Percentiles rank a stretch among this genome's conserved stretches.
Conservation (phyloP, 352 stramenopile genomes). For the Phytophthora boehmeriae region DNA sequence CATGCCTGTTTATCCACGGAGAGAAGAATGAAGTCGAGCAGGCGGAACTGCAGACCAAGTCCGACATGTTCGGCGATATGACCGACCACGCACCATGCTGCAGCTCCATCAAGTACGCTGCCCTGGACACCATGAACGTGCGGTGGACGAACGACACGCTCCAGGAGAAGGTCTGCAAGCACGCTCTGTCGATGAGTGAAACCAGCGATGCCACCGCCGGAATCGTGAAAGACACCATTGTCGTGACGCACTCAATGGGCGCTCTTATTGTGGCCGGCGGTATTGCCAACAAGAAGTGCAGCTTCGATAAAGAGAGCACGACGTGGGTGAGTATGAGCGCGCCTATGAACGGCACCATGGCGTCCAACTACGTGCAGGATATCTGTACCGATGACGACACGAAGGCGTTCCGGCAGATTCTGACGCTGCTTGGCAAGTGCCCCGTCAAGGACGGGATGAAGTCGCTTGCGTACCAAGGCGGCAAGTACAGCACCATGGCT, state of each 20-base stretch:
- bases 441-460: slow-evolving; percentile 37
- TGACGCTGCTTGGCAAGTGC: slow-evolving; percentile 42
- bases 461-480: slow-evolving; percentile 48
- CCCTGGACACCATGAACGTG: slow-evolving; percentile 34
- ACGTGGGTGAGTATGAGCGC: slow-evolving; percentile 55
- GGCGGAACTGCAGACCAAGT: slow-evolving; percentile 27
- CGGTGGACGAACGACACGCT: slow-evolving; percentile 41
- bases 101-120: slow-evolving; percentile 39
- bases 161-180: slow-evolving; percentile 41
- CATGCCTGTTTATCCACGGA: slow-evolving; percentile 56
- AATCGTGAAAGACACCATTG: slow-evolving; percentile 44
- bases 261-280: slow-evolving; percentile 45
- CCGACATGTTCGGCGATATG: slow-evolving; percentile 40
- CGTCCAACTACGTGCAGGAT: slow-evolving; percentile 45
- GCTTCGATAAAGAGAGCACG: slow-evolving; percentile 41
- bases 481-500: slow-evolving; percentile 33
- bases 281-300: slow-evolving; percentile 54
- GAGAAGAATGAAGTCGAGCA: slow-evolving; percentile 24
- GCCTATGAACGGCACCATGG: slow-evolving; percentile 53
- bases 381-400: slow-evolving; percentile 41
- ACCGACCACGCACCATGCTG: slow-evolving; percentile 46
- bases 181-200: slow-evolving; percentile 36
- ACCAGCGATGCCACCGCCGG: slow-evolving; percentile 15
- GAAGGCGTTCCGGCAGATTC: slow-evolving; percentile 34
- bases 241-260: slow-evolving; percentile 57